These are phyloP conservation scores for Trametes versicolor DNA, from an alignment of 1,284 basidiomycete genomes.

Conservation along the genomic window DNA sequence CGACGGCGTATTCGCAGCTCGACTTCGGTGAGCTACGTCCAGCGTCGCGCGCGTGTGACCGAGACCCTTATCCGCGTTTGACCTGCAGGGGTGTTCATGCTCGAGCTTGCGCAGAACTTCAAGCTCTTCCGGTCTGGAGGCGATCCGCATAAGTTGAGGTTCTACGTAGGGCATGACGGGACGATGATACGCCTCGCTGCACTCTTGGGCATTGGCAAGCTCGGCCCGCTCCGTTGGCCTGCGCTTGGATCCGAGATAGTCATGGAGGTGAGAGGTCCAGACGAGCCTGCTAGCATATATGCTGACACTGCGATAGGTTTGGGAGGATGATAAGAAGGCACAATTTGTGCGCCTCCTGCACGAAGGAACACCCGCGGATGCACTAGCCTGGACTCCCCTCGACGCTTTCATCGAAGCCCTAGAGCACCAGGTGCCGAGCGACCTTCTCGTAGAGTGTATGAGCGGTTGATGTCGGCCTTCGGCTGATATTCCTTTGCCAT, in stretches of 20 bases:
- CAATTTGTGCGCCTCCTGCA: constrained; percentile 57
- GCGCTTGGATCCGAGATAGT: constrained; percentile 61
- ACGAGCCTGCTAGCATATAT: background rate
- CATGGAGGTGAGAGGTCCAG: constrained; percentile 52
- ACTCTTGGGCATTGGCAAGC: constrained; percentile 54
- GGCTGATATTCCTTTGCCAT: too few species aligned
- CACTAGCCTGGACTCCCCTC: constrained; percentile 51
- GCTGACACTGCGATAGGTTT: constrained; percentile 47
- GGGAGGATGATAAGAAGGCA: constrained; percentile 43
- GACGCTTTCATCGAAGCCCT: constrained; percentile 51
- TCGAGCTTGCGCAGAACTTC: constrained; percentile 47
- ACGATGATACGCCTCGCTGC: constrained; percentile 60
- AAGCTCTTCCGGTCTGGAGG: constrained; percentile 44
- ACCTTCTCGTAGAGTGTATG: constrained; percentile 47
- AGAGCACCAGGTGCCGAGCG: constrained; percentile 49
- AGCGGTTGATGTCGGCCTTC: background rate
- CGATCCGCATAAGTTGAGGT: constrained; percentile 50
- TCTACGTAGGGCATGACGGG: constrained; percentile 63
- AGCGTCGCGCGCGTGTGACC: background rate
- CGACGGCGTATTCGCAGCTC: constrained; percentile 56
- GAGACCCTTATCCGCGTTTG: constrained; percentile 2
- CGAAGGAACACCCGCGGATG: constrained; percentile 53
- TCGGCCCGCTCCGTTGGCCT: constrained; percentile 55
- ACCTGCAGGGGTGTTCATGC: constrained; percentile 45
- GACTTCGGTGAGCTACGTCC: constrained; percentile 52